Percentiles rank a stretch among this genome's conserved stretches.
Conservation (phyloP, 148 eudicot genomes). For the Beta vulgaris region DNA sequence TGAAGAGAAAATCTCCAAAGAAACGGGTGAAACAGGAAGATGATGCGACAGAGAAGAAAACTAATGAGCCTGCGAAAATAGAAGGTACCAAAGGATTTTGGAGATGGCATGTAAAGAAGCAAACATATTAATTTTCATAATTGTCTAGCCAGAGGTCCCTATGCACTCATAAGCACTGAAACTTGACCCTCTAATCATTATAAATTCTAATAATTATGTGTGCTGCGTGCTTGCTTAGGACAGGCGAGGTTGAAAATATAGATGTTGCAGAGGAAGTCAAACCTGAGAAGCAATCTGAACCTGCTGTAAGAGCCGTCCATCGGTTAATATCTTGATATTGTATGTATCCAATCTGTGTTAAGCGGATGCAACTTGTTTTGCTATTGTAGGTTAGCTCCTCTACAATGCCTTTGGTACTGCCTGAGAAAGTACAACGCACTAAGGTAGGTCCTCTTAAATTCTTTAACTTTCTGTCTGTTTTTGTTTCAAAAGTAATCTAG, state of each 20-base stretch:
- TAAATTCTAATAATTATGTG: neutral
- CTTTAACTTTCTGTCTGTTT: neutral
- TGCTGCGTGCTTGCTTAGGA: neutral
- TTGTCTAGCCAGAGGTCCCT: neutral
- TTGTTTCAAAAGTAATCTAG: neutral
- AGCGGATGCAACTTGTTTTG: constrained; percentile 7
- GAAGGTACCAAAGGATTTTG: constrained; percentile 26
- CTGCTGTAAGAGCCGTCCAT: constrained; percentile 55
- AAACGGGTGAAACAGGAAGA: constrained; percentile 42
- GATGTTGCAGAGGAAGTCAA: constrained; percentile 46
- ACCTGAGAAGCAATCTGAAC: constrained; percentile 54
- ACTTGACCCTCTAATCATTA: neutral
- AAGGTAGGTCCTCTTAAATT: constrained; percentile 45
- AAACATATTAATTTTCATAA: neutral
- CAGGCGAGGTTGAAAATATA: constrained; percentile 39
- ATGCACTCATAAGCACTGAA: neutral
- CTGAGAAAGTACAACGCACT: constrained; percentile 77
- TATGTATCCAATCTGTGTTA: neutral
- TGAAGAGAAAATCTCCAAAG: constrained; percentile 50
- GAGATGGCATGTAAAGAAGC: neutral
- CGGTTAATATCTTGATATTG: constrained; percentile 22
- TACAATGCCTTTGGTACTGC: constrained; percentile 67
- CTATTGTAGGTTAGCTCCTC: constrained; percentile 68
- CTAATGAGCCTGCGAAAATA: constrained; percentile 23
- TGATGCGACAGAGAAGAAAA: constrained; percentile 30